Evolutionary conservation across 2,329 filamentous ascomycete species (phyloP), one percentile per base, ranked within the genome.

Genomic region (Trichoderma lentiforme): DNA sequence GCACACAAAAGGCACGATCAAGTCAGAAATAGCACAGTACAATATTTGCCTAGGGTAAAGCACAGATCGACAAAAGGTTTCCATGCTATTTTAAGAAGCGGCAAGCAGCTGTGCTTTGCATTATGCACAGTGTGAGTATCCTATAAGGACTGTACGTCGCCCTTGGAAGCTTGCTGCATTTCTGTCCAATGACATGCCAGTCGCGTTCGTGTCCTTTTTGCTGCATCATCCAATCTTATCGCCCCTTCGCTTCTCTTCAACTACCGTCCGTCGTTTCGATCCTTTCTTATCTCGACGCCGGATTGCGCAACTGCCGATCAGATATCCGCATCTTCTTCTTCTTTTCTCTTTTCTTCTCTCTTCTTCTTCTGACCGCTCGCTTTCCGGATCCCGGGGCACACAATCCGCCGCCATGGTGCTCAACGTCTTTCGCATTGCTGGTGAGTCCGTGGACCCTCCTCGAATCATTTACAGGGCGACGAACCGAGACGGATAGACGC

Each of bases 341-440:
- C 15, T 21, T 26, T 63, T 39, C 18, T n/a, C 24, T 39, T 24
- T 39, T 39, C 15, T 39, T 8, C 26, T 62, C 14, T 24, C 32
- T 36, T 62, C 14, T 12, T 51, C 28, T 32, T 56, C 5, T 28
- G n/a, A 24, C 8, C 34, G 5, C 32, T 12, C 28, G 4, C 56
- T 11, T 53, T 18, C 18, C 67, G 12, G 30, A 2, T 34, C 53
- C 28, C 14, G 24, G 28, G 30, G 64, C 71, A 64, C 67, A 62
- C 39, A 70, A 56, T 30, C 58, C 34, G 63, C 63, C 72, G 76
- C 75, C 75, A 88, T 86, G 85, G 76, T 81, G 80, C 81, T 89
- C 77, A 90, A 90, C 82, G 65, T 89, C 73, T 90, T 90, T 79
- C 86, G 88, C 79, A 79, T 90, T 77, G 80, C 86, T 74, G 88